Base-by-base conservation (phyloP, 805 yeast genomes). In the Tetrapisispora fleetii region DNA sequence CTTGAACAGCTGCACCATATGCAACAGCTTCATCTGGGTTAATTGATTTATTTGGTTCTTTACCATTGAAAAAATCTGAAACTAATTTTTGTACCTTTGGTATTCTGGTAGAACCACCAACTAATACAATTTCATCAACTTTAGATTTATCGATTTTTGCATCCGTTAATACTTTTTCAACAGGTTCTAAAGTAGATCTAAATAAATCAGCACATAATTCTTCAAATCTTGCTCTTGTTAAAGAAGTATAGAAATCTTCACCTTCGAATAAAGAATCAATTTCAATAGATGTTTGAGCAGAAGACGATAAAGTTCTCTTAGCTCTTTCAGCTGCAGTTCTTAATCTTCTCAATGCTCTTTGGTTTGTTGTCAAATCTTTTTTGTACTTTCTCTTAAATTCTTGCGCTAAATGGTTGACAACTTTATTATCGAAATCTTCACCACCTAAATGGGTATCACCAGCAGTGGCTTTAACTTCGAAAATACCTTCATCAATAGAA, bases 11-110 rank as follows among this genome's bases (percentile, higher is more conserved):
- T 60, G 97, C 97, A 83, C 97, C 96, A 76, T 89, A 89, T 66
- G 97, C 97, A 72, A 89, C 97, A 65, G 97, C 97, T 77, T 89
- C 97, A 78, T 89, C 97, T 61, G 97, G 96, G 81, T 89, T 89
- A 73, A 89, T 89, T 48, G 96, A 86, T 76, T 82, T 85, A 79
- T 87, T 87, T 73, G 95, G 95, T 75, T 89, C 95, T 77, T 89
- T 90, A 69, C 96, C 96, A 72, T 89, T 86, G 81, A 90, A 89
- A 83, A 83, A 89, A 73, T 90, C 97, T 58, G 95, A 84, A 46
- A 89, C 95, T 65, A 90, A 79, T 75, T 88, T 89, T 77, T 89
- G 96, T 59, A 90, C 83, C 77, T 86, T 89, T 76, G 97, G 97
- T 75, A 89, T 89, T 83, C 96, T 89, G 59, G 97, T 90, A 55